A percentile compares a stretch with the other conserved stretches of the same genome.
Evolutionary conservation across 352 stramenopile genomes (phyloP).

Genomic region (Globisporangium spiculum): DNA sequence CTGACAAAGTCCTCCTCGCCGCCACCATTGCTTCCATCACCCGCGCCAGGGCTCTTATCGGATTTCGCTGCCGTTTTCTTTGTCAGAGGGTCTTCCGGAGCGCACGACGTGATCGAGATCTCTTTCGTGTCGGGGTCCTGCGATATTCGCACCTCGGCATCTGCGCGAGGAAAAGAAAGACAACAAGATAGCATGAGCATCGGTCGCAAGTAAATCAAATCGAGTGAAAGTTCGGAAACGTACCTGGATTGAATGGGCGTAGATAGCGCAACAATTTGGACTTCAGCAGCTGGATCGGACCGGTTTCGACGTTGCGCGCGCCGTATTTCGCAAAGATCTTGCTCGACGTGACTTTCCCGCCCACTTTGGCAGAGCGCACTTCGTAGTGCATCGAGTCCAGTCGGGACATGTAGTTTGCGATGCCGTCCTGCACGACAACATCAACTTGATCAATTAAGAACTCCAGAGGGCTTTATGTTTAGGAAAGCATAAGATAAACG

Average conservation of each 20-base stretch:
- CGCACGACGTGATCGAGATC: slow-evolving; percentile 72
- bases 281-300: slow-evolving; percentile 79
- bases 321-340: slow-evolving; percentile 86
- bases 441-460: slow-evolving; percentile 3
- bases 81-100: slow-evolving; percentile 5
- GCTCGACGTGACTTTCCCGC: slow-evolving; percentile 45
- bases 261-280: slow-evolving; percentile 77
- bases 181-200: not conserved
- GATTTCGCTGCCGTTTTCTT: not conserved
- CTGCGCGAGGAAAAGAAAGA: slow-evolving; percentile 7
- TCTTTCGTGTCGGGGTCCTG: slow-evolving; percentile 43
- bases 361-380: slow-evolving; percentile 48
- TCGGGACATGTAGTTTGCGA: slow-evolving; percentile 69
- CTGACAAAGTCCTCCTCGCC: slow-evolving; percentile 29
- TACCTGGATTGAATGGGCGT: slow-evolving; percentile 67
- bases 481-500: slow-evolving; percentile 3
- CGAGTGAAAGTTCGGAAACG: not conserved
- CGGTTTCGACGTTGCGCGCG: slow-evolving; percentile 73
- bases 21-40: slow-evolving; percentile 1
- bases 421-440: slow-evolving; percentile 27
- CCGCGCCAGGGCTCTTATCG: not conserved
- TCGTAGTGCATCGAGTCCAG: slow-evolving; percentile 77
- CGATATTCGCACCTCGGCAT: slow-evolving; percentile 72
- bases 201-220: not conserved
- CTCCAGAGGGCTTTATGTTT: not conserved